Conservation (phyloP, 352 stramenopile genomes). For the Blastocystis sp. region DNA sequence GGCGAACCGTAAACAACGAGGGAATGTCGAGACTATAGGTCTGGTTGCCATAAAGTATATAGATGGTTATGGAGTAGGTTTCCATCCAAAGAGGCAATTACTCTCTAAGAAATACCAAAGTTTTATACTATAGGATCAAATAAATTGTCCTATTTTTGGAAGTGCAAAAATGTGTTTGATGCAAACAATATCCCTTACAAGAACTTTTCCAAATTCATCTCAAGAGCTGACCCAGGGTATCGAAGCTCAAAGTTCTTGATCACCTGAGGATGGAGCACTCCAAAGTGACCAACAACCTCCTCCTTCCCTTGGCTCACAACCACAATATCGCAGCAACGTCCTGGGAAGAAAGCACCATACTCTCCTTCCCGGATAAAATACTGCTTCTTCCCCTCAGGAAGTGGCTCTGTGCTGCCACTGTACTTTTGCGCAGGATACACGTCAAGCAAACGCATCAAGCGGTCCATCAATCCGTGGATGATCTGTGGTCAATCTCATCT, state of each 20-base stretch:
- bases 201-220: constrained; percentile 94
- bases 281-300: constrained; percentile 84
- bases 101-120: not conserved
- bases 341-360: constrained; percentile 84
- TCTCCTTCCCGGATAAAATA: constrained; percentile 71
- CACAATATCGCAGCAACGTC: constrained; percentile 87
- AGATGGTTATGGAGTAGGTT: not conserved
- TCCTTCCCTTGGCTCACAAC: constrained; percentile 74
- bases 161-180: not conserved
- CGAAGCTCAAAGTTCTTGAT: constrained; percentile 93
- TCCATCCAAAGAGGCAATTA: not conserved
- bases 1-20: not conserved
- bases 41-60: constrained; percentile 6
- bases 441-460: constrained; percentile 93
- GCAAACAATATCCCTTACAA: constrained; percentile 67
- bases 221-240: constrained; percentile 88
- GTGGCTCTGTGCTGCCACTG: constrained; percentile 70
- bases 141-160: not conserved
- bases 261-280: constrained; percentile 94
- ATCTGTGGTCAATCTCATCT: constrained; percentile 65
- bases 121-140: not conserved
- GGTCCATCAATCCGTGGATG: constrained; percentile 96
- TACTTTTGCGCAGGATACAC: constrained; percentile 74
- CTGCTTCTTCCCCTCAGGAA: constrained; percentile 74
- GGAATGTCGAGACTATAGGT: constrained; percentile 29